Base-by-base conservation (phyloP, 2,329 filamentous ascomycete genomes). In the Boeremia lycopersici region DNA sequence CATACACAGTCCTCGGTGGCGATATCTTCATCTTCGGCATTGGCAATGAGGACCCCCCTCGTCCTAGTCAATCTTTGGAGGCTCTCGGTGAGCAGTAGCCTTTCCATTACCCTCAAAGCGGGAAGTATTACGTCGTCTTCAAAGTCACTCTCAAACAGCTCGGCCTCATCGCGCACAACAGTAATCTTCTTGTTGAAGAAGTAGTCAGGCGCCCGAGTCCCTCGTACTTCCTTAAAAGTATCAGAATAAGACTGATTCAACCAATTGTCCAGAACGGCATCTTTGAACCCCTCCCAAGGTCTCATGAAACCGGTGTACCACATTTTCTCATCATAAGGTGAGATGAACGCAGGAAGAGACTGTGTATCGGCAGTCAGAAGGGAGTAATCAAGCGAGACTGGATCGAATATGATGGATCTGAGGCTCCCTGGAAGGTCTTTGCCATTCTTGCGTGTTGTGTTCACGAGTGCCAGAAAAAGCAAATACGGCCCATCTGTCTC, bases 251-350 rank as follows among this genome's bases (percentile, higher is more conserved):
- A 11, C 4, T 34, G 19, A 6, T 33, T 38, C 3, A 36, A 45
- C 55, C 56, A 61, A n/a, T 51, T 39, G 2, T 50, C 17, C 4
- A 49, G 30, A 0, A 46, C 51, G 6, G 40, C 41, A 1, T 17
- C 11, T 2, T 55, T 30, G 44, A 61, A 63, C 7, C 40, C 29
- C 1, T 56, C 43, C 62, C 57, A 66, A 13, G 31, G 51, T 13
- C 53, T 43, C 17, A 65, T 19, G 38, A 63, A 65, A 6, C 59
- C 63, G 4, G 55, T 46, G 31, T 61, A 66, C 63, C 59, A 66
- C 6, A 56, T 13, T 13, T 50, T 55, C 9, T 50, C 52, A 8
- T 26, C 17, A 28, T 50, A 46, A 10, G 46, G 35, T 10, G 52
- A 47, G 12, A 9, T 34, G 36, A 55, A 55, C 38, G 46, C 26